Evolutionary conservation across 1,139 yeast species (phyloP).

Genomic region (Arxiozyma slooffiae): DNA sequence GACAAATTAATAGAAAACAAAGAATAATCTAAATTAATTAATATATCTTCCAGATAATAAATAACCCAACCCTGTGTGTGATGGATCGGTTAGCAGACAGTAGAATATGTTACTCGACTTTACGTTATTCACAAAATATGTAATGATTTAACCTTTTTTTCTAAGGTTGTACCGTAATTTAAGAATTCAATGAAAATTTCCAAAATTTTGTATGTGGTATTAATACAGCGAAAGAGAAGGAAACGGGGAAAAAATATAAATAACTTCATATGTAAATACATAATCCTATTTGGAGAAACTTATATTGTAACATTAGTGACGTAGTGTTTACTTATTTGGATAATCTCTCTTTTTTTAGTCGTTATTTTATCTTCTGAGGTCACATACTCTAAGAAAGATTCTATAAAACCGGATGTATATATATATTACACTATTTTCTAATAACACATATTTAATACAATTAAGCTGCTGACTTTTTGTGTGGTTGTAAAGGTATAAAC

Average conservation of each 20-base stretch:
- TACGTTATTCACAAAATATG: neutral
- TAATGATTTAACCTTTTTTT: neutral
- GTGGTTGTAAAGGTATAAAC: conserved; percentile 24
- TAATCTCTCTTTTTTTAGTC: neutral
- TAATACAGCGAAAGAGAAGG: neutral
- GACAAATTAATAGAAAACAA: too few relatives aligned
- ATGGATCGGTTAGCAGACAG: too few relatives aligned
- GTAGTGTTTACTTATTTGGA: neutral
- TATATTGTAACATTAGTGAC: neutral
- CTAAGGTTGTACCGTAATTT: too few relatives aligned
- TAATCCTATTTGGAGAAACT: too few relatives aligned
- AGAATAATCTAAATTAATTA: too few relatives aligned
- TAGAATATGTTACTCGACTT: too few relatives aligned
- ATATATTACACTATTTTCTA: neutral
- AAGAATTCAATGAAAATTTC: too few relatives aligned
- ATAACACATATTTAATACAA: neutral
- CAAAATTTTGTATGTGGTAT: neutral
- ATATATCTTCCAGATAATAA: too few relatives aligned
- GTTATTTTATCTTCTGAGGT: too few relatives aligned
- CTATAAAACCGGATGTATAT: too few relatives aligned
- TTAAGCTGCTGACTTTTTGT: conserved; percentile 9
- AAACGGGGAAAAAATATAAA: neutral
- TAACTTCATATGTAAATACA: neutral
- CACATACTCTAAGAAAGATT: too few relatives aligned
- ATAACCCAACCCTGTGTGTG: too few relatives aligned